phyloP scores from a whole-genome alignment of 306 rosid species.

The Prunus dulcis region DNA sequence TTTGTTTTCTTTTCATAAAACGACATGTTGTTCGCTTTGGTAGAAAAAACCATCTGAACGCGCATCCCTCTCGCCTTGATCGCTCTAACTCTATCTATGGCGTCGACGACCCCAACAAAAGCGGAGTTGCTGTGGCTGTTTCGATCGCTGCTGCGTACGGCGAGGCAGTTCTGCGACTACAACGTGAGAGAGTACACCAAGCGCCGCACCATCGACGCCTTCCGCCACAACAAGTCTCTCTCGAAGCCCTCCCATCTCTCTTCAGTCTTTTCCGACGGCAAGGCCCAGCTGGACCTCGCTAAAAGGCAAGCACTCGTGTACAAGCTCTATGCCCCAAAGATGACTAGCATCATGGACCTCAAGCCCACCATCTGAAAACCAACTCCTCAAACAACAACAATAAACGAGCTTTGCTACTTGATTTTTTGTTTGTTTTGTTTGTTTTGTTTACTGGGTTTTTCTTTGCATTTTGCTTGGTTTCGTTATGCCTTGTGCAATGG shows the following conservation, averaged over 20 bases:
- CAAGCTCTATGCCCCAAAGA: conserved; percentile 59
- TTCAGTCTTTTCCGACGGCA: conserved; percentile 44
- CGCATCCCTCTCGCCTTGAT: neutral
- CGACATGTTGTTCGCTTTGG: neutral
- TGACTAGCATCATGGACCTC: conserved; percentile 66
- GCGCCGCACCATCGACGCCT: conserved; percentile 65
- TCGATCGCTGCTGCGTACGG: conserved; percentile 58
- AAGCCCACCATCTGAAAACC: no score
- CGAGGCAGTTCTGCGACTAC: conserved; percentile 64
- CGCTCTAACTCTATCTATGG: conserved; percentile 23
- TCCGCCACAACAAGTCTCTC: conserved; percentile 51
- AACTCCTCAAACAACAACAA: no score
- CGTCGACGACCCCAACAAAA: conserved; percentile 29
- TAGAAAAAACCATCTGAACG: no score
- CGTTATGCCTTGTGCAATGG: neutral
- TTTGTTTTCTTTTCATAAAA: neutral
- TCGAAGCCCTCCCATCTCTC: conserved; percentile 39
- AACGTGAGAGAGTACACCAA: conserved; percentile 73
- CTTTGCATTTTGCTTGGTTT: neutral
- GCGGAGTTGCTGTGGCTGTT: conserved; percentile 43
- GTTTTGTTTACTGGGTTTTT: neutral
- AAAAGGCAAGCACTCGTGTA: conserved; percentile 58
- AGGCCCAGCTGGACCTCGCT: conserved; percentile 53
- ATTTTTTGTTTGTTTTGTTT: no score
- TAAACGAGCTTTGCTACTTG: no score